phyloP scores from a whole-genome alignment of 106 monocot genomes.

The Dendrobium nobile region DNA sequence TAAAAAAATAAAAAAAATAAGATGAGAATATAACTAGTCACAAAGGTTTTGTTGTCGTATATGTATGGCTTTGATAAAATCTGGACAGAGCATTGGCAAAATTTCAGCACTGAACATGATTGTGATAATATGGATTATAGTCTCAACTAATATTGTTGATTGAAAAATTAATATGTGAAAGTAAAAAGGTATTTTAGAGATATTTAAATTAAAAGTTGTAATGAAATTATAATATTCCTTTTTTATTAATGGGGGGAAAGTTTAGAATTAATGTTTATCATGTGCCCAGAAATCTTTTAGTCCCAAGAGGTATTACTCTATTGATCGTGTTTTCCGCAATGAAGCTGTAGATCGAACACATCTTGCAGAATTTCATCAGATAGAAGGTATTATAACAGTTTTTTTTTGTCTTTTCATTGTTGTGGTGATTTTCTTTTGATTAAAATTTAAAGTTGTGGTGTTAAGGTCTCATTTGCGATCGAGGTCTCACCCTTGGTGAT shows the following conservation, averaged over 20 bases:
- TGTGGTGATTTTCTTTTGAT: neutral
- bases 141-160: neutral
- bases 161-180: neutral
- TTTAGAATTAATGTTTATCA: neutral
- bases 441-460: neutral
- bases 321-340: constrained; percentile 96
- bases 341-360: constrained; percentile 98
- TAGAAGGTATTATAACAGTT: constrained; percentile 51
- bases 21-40: neutral
- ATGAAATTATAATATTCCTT: neutral
- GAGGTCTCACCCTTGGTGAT: constrained; percentile 86
- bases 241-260: neutral
- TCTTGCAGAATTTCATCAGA: constrained; percentile 97
- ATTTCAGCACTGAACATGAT: neutral
- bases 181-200: neutral
- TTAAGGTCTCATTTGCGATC: constrained; percentile 84
- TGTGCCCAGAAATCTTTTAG: constrained; percentile 51
- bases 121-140: neutral
- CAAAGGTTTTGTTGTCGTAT: neutral
- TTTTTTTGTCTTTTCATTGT: neutral
- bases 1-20: neutral
- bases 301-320: constrained; percentile 89
- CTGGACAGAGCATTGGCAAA: neutral
- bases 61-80: neutral
- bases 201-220: neutral